A percentile compares a stretch with the other conserved stretches of the same genome.
These are phyloP conservation scores for Phytopythium sindhum DNA, from an alignment of 352 stramenopile genomes.

Conservation along the genomic window DNA sequence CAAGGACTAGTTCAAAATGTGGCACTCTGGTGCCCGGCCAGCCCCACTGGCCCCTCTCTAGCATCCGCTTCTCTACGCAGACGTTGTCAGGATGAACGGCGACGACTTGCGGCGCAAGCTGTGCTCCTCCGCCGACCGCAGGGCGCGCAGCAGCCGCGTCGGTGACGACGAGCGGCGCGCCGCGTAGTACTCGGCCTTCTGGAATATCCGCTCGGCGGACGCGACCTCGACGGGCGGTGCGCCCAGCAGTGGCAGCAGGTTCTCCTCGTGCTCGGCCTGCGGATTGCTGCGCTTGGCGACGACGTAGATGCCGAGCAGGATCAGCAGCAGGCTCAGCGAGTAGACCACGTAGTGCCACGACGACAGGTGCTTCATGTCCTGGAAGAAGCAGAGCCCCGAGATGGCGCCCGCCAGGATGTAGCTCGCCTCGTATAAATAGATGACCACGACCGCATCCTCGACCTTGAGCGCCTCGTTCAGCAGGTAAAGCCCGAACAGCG, in stretches of 20 bases:
- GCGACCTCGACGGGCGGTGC: slow-evolving; percentile 42
- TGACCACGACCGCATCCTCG: slow-evolving; percentile 78
- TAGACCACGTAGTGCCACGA: slow-evolving; percentile 76
- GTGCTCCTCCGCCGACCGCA: slow-evolving; percentile 2
- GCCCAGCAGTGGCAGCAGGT: slow-evolving; percentile 53
- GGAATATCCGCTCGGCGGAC: slow-evolving; percentile 46
- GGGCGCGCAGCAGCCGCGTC: slow-evolving; percentile 16
- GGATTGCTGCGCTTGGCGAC: slow-evolving; percentile 51
- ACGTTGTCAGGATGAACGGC: neutral
- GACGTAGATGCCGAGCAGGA: slow-evolving; percentile 71
- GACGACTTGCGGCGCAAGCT: neutral
- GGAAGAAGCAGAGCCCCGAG: slow-evolving; percentile 78
- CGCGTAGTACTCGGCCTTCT: slow-evolving; percentile 53
- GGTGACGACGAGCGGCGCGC: slow-evolving; percentile 26
- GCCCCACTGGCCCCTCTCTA: too few species aligned
- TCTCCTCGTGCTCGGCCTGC: slow-evolving; percentile 38
- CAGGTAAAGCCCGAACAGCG: slow-evolving; percentile 64
- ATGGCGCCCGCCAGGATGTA: slow-evolving; percentile 74
- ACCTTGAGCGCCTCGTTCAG: slow-evolving; percentile 79
- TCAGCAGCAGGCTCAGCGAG: slow-evolving; percentile 61
- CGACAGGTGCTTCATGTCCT: slow-evolving; percentile 64
- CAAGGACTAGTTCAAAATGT: too few species aligned
- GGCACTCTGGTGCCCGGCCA: too few species aligned
- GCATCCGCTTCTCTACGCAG: neutral
- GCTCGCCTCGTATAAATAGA: slow-evolving; percentile 81